phyloP scores from a whole-genome alignment of 176 grass and related monocot genomes.

The Zoysia japonica region DNA sequence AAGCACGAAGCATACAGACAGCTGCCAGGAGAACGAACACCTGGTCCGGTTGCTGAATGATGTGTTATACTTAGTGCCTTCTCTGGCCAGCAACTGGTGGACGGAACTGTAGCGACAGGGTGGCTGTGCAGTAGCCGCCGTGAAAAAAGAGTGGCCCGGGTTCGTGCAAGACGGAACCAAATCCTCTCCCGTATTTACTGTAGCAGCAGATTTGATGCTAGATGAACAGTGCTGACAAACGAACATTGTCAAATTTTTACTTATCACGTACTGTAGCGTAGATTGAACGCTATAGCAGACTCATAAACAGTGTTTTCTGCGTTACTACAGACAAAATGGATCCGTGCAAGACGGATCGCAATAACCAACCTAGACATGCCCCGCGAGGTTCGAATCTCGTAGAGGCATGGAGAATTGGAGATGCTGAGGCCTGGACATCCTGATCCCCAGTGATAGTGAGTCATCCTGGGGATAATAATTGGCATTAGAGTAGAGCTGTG shows the following conservation, averaged over 20 bases:
- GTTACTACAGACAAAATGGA: no score
- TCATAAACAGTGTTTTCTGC: no score
- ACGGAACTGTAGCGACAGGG: conserved; percentile 1
- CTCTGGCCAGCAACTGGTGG: conserved; percentile 27
- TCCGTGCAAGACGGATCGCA: conserved; percentile 10
- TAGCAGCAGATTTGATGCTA: no score
- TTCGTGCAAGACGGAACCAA: neutral
- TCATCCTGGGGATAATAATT: neutral
- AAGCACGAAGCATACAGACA: neutral
- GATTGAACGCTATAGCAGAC: no score
- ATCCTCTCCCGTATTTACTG: no score
- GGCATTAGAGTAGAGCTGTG: neutral
- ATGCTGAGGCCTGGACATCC: conserved; percentile 17
- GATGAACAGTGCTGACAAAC: no score
- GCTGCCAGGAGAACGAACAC: conserved; percentile 29
- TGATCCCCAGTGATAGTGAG: neutral
- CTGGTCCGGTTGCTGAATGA: conserved; percentile 20
- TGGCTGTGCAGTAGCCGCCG: neutral
- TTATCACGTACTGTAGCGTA: no score
- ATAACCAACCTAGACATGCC: neutral
- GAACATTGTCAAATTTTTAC: no score
- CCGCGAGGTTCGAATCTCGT: conserved; percentile 23
- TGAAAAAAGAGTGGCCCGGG: neutral
- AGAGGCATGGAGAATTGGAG: neutral
- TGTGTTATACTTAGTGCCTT: neutral